Conservation (phyloP, 306 rosid genomes). For the Casuarina cunninghamiana region DNA sequence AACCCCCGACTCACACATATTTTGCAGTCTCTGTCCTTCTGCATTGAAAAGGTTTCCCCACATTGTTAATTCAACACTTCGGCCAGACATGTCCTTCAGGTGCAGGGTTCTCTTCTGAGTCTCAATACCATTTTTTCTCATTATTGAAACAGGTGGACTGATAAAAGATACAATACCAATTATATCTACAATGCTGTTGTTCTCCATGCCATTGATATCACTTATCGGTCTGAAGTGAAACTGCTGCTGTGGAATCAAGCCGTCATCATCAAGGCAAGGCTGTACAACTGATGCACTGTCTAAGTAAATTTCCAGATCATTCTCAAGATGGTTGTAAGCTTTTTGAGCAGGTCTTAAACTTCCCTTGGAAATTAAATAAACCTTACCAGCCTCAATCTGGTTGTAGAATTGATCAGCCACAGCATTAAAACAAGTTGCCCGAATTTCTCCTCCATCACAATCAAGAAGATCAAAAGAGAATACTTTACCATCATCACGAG, state of each 20-base stretch:
- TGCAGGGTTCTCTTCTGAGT: conserved; percentile 81
- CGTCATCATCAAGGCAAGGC: conserved; percentile 70
- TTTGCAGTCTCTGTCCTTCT: conserved; percentile 78
- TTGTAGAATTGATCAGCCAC: conserved; percentile 79
- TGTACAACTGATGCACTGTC: conserved; percentile 59
- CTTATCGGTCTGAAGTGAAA: conserved; percentile 64
- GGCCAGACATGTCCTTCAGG: conserved; percentile 77
- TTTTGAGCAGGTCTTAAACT: conserved; percentile 67
- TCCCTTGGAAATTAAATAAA: conserved; percentile 76
- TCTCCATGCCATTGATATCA: conserved; percentile 68
- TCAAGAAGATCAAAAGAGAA: conserved; percentile 91
- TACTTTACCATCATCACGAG: conserved; percentile 88
- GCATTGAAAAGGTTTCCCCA: conserved; percentile 78
- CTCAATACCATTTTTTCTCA: conserved; percentile 83
- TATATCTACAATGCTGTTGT: conserved; percentile 57
- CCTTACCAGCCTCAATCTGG: conserved; percentile 71
- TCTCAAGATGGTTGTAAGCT: conserved; percentile 64
- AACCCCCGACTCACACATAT: conserved; percentile 67
- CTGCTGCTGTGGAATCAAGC: conserved; percentile 59
- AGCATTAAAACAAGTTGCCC: conserved; percentile 80
- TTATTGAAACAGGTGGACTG: conserved; percentile 64
- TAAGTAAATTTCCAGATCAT: conserved; percentile 72
- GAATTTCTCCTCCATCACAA: conserved; percentile 77
- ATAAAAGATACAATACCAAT: conserved; percentile 76
- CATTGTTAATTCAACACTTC: conserved; percentile 76